Evolutionary conservation across 2,329 filamentous ascomycete species (phyloP).

Genomic region (Colletotrichum australisinense): DNA sequence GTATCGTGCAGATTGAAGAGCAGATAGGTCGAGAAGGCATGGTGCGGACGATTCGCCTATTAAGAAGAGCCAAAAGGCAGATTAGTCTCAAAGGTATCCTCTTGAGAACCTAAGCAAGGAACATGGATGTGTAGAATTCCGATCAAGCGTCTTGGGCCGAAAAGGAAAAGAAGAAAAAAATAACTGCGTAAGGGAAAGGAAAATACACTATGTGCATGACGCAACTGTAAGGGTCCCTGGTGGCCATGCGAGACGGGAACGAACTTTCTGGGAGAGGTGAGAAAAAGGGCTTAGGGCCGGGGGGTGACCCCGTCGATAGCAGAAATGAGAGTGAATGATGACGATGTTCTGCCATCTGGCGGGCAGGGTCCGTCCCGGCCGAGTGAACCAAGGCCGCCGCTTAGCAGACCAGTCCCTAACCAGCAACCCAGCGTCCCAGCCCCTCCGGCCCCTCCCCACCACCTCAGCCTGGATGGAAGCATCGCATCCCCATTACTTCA

Average conservation of each 20-base stretch:
- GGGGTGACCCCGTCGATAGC: slow-evolving; percentile 5
- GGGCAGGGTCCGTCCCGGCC: slow-evolving; percentile 30
- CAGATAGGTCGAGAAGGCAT: slow-evolving; percentile 8
- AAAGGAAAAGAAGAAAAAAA: background rate
- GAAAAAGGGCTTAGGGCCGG: slow-evolving; percentile 27
- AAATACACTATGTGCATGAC: slow-evolving; percentile 17
- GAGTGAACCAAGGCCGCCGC: slow-evolving; percentile 14
- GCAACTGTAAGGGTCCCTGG: slow-evolving; percentile 27
- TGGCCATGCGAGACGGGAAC: slow-evolving; percentile 21
- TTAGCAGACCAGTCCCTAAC: background rate
- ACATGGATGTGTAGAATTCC: slow-evolving; percentile 14
- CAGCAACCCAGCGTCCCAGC: background rate
- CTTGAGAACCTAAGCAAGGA: background rate
- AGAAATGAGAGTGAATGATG: slow-evolving; percentile 21
- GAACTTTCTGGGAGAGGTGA: slow-evolving; percentile 1
- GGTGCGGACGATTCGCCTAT: slow-evolving; percentile 31
- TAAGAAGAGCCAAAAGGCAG: slow-evolving; percentile 26
- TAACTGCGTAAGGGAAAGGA: slow-evolving; percentile 35
- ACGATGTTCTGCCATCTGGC: slow-evolving; percentile 10
- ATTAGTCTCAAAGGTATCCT: slow-evolving; percentile 18
- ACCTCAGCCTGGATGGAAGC: background rate
- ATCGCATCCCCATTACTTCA: background rate
- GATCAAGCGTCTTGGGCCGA: slow-evolving; percentile 30
- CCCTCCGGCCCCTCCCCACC: background rate
- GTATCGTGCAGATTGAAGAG: slow-evolving; percentile 26